Conservation (phyloP, 345 rosid species). For the Aquilaria malaccensis region DNA sequence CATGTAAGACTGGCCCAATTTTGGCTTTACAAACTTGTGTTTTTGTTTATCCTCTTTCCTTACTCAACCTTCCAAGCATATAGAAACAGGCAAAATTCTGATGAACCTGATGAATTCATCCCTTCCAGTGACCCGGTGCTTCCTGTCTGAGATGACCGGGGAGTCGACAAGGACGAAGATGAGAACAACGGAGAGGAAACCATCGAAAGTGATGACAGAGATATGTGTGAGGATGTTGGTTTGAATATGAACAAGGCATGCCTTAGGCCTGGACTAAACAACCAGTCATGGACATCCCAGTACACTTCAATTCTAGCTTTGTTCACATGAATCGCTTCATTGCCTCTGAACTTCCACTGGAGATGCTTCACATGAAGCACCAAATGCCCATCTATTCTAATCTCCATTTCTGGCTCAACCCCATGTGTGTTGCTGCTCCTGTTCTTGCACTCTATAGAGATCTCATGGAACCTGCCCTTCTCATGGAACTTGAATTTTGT, state of each 20-base stretch:
- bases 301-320: slow-evolving; percentile 51
- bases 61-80: slow-evolving; percentile 38
- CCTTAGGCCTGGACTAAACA: slow-evolving; percentile 59
- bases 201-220: slow-evolving; percentile 19
- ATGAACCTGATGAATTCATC: slow-evolving; percentile 21
- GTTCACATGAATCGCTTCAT: slow-evolving; percentile 41
- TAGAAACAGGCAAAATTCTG: slow-evolving; percentile 54
- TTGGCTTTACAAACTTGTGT: slow-evolving; percentile 12
- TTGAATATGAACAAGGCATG: slow-evolving; percentile 63
- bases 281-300: slow-evolving; percentile 84
- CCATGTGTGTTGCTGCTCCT: slow-evolving; percentile 7
- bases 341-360: slow-evolving; percentile 80
- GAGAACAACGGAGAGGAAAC: slow-evolving; percentile 23
- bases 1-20: slow-evolving; percentile 13
- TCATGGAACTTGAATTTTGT: slow-evolving; percentile 47
- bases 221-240: slow-evolving; percentile 26
- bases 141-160: slow-evolving; percentile 28
- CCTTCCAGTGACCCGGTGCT: slow-evolving; percentile 33
- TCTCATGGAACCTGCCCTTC: slow-evolving; percentile 45
- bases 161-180: slow-evolving; percentile 30
- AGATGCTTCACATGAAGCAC: slow-evolving; percentile 64
- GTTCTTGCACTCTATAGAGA: slow-evolving; percentile 58
- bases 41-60: slow-evolving; percentile 3
- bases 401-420: slow-evolving; percentile 58
- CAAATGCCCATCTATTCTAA: slow-evolving; percentile 49